A percentile compares a stretch with the other conserved stretches of the same genome.
phyloP scores from a whole-genome alignment of 2,329 filamentous ascomycete genomes.

The Aspergillus piperis region DNA sequence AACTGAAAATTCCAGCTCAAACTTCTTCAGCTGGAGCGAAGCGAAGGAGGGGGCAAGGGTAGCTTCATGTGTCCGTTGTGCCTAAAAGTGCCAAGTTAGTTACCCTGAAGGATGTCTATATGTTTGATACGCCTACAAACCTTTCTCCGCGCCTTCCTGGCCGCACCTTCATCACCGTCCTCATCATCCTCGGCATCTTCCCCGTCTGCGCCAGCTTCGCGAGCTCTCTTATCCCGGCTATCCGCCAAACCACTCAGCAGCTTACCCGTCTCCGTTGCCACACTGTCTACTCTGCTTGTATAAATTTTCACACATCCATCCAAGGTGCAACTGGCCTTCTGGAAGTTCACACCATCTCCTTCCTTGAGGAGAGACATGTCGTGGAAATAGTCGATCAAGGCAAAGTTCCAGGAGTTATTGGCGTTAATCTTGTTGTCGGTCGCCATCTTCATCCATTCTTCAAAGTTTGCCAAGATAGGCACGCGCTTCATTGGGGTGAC shows the following conservation, averaged over 20 bases:
- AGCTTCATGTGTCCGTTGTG: conserved; percentile 82
- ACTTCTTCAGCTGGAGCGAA: conserved; percentile 90
- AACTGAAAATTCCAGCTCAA: conserved; percentile 93
- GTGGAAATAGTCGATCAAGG: conserved; percentile 99
- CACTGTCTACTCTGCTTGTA: conserved; percentile 95
- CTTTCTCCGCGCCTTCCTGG: conserved; percentile 68
- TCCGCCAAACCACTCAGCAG: conserved; percentile 91
- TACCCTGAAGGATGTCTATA: conserved; percentile 11
- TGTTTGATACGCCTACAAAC: conserved; percentile 41
- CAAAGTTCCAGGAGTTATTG: conserved; percentile 98
- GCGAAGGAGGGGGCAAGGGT: conserved; percentile 88
- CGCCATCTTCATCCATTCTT: conserved; percentile 99
- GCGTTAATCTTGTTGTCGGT: conserved; percentile 99
- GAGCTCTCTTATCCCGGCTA: conserved; percentile 66
- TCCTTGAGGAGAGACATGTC: conserved; percentile 98
- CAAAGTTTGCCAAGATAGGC: conserved; percentile 94
- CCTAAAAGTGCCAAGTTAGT: conserved; percentile 41
- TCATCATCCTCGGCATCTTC: conserved; percentile 63
- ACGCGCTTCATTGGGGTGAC: conserved; percentile 96
- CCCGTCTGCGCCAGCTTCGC: conserved; percentile 61
- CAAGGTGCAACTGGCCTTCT: conserved; percentile 95
- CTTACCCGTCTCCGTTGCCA: conserved; percentile 95
- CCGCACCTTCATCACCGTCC: conserved; percentile 55
- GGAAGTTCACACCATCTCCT: conserved; percentile 96
- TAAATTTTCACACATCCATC: conserved; percentile 99